Base-by-base conservation (phyloP, 305 asterid species). In the Striga hermonthica region DNA sequence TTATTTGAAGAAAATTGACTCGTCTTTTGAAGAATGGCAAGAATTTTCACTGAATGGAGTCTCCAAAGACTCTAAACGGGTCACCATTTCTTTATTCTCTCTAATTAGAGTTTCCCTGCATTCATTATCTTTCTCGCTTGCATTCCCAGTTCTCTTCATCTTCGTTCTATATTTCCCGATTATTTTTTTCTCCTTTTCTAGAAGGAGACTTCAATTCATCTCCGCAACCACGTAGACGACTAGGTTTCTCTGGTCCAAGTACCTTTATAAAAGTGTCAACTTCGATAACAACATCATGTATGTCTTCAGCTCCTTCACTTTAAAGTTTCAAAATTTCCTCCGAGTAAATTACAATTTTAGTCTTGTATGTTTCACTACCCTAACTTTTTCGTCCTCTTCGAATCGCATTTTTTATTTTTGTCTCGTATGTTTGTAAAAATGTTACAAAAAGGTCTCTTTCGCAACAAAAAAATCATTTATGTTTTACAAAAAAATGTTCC, bases 201-300 rank as follows among this genome's bases (percentile, higher is more conserved):
- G 59, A 53, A 2, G 5, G 59, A 15, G 59, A 37, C 34, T 53
- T 53, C 38, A 22, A 16, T 5, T 37, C 59, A 53, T 53, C 59
- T 7, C 59, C 36, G 16, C 59, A 53, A 4, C 59, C 59, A 53
- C 59, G 59, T 53, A 53, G 7, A 0, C 59, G 59, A 7, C 57
- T 50, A 6, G 35, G 57, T 50, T 50, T 50, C 57, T 50, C 35
- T 4, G 28, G 35, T 7, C 57, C 57, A 50, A 50, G 35, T 1
- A 50, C 35, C 10, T 13, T 50, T 12, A 50, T 14, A 15, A 50
- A 50, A 50, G 57, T 31, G 6, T 50, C 57, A 50, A 4, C 35
- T 50, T 50, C 57, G 34, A 8, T 47, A 13, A 47, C 2, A 5
- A 4, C 15, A 12, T 49, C 56, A 49, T 49, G 8, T 45, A 5